phyloP scores from a whole-genome alignment of 805 yeast species.

The Clavispora santaluciae region DNA sequence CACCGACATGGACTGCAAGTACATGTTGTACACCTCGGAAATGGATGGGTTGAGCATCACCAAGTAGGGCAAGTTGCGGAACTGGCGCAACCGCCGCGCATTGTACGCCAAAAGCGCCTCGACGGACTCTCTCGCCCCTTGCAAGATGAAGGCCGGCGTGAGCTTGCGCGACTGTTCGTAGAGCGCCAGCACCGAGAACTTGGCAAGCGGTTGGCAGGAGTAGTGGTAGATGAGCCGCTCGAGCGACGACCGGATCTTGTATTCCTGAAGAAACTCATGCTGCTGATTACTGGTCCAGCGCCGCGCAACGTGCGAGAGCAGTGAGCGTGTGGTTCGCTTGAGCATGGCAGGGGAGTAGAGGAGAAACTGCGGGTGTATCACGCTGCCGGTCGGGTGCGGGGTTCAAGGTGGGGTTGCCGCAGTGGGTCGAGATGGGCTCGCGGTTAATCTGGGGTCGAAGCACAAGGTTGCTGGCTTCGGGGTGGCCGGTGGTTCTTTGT shows the following conservation, averaged over 20 bases:
- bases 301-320: not conserved
- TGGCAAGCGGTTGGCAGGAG: slow-evolving; percentile 48
- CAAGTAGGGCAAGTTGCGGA: slow-evolving; percentile 75
- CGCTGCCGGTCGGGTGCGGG: too few relatives aligned
- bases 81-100: slow-evolving; percentile 65
- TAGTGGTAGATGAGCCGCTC: slow-evolving; percentile 57
- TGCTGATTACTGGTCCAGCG: slow-evolving; percentile 17
- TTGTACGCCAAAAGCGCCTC: slow-evolving; percentile 55
- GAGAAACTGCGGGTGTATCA: too few relatives aligned
- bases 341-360: not conserved
- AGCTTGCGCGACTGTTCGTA: slow-evolving; percentile 39
- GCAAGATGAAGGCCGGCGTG: slow-evolving; percentile 30
- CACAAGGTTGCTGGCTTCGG: too few relatives aligned
- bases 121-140: slow-evolving; percentile 52
- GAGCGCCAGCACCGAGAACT: slow-evolving; percentile 48
- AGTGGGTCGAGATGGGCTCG: too few relatives aligned
- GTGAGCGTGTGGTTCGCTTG: not conserved
- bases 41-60: slow-evolving; percentile 84
- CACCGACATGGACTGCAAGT: slow-evolving; percentile 58
- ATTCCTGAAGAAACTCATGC: slow-evolving; percentile 44
- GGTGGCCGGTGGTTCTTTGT: too few relatives aligned
- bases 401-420: not conserved
- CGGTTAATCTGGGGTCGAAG: too few relatives aligned
- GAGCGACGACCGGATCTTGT: slow-evolving; percentile 52
- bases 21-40: slow-evolving; percentile 68